These are phyloP conservation scores for Tylopilus subfusipes DNA, from an alignment of 768 basidiomycete genomes.

Conservation along the genomic window DNA sequence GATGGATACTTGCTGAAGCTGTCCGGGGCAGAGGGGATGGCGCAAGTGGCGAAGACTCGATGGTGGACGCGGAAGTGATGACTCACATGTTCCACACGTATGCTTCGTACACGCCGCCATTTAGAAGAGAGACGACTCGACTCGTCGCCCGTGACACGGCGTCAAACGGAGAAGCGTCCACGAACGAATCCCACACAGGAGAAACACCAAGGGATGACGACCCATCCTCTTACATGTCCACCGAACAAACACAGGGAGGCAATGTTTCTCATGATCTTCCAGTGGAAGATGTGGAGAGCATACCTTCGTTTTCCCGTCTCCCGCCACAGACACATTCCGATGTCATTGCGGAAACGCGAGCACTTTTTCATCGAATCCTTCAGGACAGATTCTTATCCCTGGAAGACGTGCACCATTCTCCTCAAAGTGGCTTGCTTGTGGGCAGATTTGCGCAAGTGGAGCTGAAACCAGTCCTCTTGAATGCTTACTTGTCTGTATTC, in stretches of 20 bases:
- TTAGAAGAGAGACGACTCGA: conserved; percentile 49
- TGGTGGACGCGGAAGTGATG: conserved; percentile 67
- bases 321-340: conserved; percentile 74
- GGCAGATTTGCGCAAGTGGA: conserved; percentile 55
- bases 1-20: conserved; percentile 92
- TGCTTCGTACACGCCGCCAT: conserved; percentile 72
- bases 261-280: conserved; percentile 4
- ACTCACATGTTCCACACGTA: conserved; percentile 86
- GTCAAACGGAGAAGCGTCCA: neutral
- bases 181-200: conserved; percentile 3
- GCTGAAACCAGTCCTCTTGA: conserved; percentile 62
- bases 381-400: conserved; percentile 33
- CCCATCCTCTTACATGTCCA: conserved; percentile 1
- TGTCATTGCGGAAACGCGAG: conserved; percentile 61
- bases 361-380: conserved; percentile 62
- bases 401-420: neutral
- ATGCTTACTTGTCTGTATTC: conserved; percentile 78
- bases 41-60: conserved; percentile 28
- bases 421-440: conserved; percentile 8
- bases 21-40: conserved; percentile 23
- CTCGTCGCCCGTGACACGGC: conserved; percentile 30
- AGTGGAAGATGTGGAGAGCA: neutral
- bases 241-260: neutral
- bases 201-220: neutral
- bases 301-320: conserved; percentile 41